Percentiles rank a stretch among this genome's conserved stretches.
Evolutionary conservation across 805 yeast species (phyloP).

Genomic region (Lipomyces mesembrius): DNA sequence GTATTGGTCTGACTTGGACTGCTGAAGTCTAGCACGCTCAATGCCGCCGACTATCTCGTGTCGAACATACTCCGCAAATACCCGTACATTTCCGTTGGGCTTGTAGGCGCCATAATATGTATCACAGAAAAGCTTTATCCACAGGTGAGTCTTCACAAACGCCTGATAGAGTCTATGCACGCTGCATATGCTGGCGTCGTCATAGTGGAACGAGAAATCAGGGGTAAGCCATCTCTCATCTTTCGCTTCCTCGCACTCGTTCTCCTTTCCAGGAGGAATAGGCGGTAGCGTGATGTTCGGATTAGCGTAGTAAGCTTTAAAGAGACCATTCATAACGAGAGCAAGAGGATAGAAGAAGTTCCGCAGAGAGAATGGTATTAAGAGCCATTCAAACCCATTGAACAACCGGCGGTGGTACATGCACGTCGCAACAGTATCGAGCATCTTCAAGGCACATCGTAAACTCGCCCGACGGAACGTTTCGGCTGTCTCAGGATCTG

Average conservation of each 20-base stretch:
- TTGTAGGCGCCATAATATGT: conserved; percentile 28
- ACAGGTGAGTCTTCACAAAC: conserved; percentile 21
- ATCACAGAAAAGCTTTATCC: conserved; percentile 15
- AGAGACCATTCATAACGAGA: conserved; percentile 22
- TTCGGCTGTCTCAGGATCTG: conserved; percentile 15
- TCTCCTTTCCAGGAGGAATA: conserved; percentile 3
- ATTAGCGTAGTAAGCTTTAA: conserved; percentile 21
- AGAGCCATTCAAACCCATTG: conserved; percentile 31
- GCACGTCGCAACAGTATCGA: conserved; percentile 31
- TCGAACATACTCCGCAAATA: conserved; percentile 21
- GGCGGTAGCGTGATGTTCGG: conserved; percentile 18
- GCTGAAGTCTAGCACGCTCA: not conserved
- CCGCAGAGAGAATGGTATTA: conserved; percentile 25
- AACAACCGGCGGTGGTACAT: conserved; percentile 20
- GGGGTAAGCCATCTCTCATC: conserved; percentile 24
- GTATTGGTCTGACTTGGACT: not conserved
- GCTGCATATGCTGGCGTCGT: conserved; percentile 21
- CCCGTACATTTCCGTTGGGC: conserved; percentile 13
- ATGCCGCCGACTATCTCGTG: conserved; percentile 27
- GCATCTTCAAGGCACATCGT: conserved; percentile 25
- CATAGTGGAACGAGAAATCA: conserved; percentile 32
- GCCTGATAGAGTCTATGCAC: conserved; percentile 32
- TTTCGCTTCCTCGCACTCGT: not conserved
- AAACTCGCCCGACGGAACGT: conserved; percentile 17
- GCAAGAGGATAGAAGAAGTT: conserved; percentile 23